Conservation (phyloP, 225 moss, liverwort and hornwort genomes). For the Climacium dendroides region DNA sequence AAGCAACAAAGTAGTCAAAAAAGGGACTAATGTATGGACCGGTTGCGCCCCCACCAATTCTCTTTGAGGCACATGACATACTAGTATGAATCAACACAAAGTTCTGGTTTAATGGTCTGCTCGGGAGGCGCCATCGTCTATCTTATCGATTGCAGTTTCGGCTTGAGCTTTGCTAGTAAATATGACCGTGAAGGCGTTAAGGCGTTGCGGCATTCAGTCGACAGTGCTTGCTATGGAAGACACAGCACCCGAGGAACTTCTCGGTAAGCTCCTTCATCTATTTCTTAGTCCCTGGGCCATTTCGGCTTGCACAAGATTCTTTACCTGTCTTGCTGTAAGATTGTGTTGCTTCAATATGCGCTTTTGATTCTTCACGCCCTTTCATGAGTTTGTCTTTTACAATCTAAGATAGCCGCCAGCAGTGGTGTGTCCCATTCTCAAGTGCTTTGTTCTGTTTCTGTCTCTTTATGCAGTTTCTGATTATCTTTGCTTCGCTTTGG, state of each 20-base stretch:
- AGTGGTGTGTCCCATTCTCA: not conserved
- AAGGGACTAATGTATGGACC: not conserved
- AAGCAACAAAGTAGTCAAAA: not conserved
- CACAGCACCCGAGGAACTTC: slow-evolving; percentile 42
- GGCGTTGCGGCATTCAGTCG: slow-evolving; percentile 60
- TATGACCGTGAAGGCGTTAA: slow-evolving; percentile 36
- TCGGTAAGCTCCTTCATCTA: slow-evolving; percentile 26
- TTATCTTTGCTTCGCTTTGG: not conserved
- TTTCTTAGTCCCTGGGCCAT: not conserved
- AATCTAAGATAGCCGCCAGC: not conserved
- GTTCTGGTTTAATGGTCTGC: not conserved
- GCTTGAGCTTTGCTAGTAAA: slow-evolving; percentile 31
- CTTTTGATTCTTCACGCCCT: not conserved
- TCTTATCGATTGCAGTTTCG: slow-evolving; percentile 52
- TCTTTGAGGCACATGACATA: not conserved
- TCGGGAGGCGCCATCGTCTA: slow-evolving; percentile 54
- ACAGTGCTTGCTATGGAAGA: slow-evolving; percentile 57
- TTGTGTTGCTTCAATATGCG: not conserved
- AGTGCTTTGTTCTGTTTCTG: not conserved
- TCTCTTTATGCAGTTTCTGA: not conserved
- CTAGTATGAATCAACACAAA: not conserved
- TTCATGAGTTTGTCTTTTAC: not conserved
- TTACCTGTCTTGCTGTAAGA: not conserved
- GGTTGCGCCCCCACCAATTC: not conserved
- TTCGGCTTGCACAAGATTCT: not conserved